Conservation (phyloP, 208 protist genomes). For the Trypanosoma avium region DNA sequence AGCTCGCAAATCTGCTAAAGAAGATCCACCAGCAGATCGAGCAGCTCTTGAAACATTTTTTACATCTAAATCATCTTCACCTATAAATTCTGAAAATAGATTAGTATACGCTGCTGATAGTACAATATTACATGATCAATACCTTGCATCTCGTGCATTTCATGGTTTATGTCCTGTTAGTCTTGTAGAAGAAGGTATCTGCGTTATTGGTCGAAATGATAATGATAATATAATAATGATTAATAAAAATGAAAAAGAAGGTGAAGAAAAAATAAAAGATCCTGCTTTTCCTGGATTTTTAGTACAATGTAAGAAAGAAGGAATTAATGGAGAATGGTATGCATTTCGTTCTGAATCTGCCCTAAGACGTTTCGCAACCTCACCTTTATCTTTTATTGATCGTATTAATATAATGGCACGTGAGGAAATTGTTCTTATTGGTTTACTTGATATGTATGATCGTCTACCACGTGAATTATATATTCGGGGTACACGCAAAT, state of each 20-base stretch:
- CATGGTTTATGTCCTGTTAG: slow-evolving; percentile 33
- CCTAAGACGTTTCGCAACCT: slow-evolving; percentile 49
- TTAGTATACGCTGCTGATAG: no score
- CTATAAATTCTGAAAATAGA: slow-evolving; percentile 26
- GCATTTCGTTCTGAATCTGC: slow-evolving; percentile 48
- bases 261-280: slow-evolving; percentile 23
- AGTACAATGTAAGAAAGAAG: background rate
- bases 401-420: background rate
- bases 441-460: slow-evolving; percentile 53
- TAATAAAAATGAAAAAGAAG: no score
- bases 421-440: slow-evolving; percentile 17
- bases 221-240: no score
- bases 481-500: slow-evolving; percentile 61
- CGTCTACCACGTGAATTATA: slow-evolving; percentile 79
- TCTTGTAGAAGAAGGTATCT: slow-evolving; percentile 25
- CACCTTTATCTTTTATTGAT: slow-evolving; percentile 50
- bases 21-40: slow-evolving; percentile 11
- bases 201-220: no score
- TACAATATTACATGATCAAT: slow-evolving; percentile 16
- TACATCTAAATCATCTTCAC: slow-evolving; percentile 7
- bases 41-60: slow-evolving; percentile 22
- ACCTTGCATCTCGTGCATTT: slow-evolving; percentile 14
- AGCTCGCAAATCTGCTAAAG: slow-evolving; percentile 26
- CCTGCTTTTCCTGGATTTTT: slow-evolving; percentile 34
- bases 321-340: slow-evolving; percentile 41